Evolutionary conservation across 352 stramenopile genomes (phyloP), one percentile per base, ranked within the genome.

Genomic region (Aphanomyces astaci): DNA sequence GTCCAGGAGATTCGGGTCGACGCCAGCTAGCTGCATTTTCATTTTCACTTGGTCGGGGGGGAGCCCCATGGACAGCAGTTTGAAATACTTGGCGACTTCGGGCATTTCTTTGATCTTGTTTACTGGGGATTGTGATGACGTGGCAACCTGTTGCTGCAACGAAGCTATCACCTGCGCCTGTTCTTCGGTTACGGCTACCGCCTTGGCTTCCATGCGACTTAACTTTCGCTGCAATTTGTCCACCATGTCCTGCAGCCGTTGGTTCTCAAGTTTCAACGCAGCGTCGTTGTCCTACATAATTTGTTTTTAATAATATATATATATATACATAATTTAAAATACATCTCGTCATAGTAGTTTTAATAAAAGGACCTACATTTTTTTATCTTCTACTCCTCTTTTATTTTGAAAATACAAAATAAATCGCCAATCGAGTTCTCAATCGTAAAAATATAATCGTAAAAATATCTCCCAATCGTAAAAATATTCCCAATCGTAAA

Each of bases 61-160:
- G 22, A 95, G 46, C 4, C 86, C 86, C 85, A 95, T 93, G 24
- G 72, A 80, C 31, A 92, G 45, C 4, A 95, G 66, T 72, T 91
- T 95, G 71, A 95, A 95, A 43, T 82, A 95, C 71, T 94, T 93
- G 33, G 72, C 66, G 53, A 81, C 93, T 17, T 89, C 82, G 0
- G 83, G 85, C 51, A 93, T 80, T 7, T 92, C 81, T 65, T 88
- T 86, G 4, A 78, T 82, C 63, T 64, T 76, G 1, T 90, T 72
- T 45, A 80, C 79, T 2, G 70, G 31, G 0, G 71, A 36, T 24
- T 60, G 59, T 25, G 63, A 31, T 32, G 64, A 45, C 11, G 63
- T 27, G 15, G 66, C 48, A 60, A 87, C 76, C 32, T 90, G 76
- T 24, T 82, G 75, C 31, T 86, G 80, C 33, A 72, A 22, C 22